Evolutionary conservation across 768 basidiomycete genomes (phyloP).

Genomic region (Omphalotus guepiniiformis): DNA sequence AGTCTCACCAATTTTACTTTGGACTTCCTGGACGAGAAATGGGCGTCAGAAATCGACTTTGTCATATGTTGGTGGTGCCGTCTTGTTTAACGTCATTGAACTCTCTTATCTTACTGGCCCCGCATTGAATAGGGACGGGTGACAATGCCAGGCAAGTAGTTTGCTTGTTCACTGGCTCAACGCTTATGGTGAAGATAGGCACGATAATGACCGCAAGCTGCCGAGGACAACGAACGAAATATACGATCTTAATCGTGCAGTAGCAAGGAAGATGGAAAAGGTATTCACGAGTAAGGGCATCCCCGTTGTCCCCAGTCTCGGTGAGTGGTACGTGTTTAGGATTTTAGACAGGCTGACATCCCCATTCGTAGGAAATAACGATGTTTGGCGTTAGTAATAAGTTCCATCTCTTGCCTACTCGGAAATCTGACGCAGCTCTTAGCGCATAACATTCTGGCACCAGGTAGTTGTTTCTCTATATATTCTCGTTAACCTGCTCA

Average conservation of each 20-base stretch:
- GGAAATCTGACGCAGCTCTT: neutral
- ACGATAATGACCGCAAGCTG: constrained; percentile 60
- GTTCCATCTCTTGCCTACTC: neutral
- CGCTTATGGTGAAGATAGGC: neutral
- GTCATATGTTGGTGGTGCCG: constrained; percentile 62
- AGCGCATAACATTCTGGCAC: constrained; percentile 57
- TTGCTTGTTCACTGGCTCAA: neutral
- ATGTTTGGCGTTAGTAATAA: constrained; percentile 86
- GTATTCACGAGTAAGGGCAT: constrained; percentile 70
- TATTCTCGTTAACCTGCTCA: constrained; percentile 5
- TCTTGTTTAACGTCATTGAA: constrained; percentile 5
- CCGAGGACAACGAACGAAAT: constrained; percentile 83
- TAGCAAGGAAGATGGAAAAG: constrained; percentile 67
- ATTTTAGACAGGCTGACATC: neutral
- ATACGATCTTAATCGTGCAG: constrained; percentile 58
- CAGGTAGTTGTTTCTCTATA: constrained; percentile 38
- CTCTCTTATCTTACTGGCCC: too few species aligned
- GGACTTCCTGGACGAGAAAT: constrained; percentile 72
- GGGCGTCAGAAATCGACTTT: constrained; percentile 85
- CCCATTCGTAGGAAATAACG: constrained; percentile 70
- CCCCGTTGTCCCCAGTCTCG: constrained; percentile 77
- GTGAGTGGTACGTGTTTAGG: constrained; percentile 31
- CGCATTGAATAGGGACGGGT: constrained; percentile 53
- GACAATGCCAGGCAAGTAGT: constrained; percentile 48
- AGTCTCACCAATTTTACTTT: constrained; percentile 77